phyloP scores from a whole-genome alignment of 768 basidiomycete species.

The Lentinula aciculospora region DNA sequence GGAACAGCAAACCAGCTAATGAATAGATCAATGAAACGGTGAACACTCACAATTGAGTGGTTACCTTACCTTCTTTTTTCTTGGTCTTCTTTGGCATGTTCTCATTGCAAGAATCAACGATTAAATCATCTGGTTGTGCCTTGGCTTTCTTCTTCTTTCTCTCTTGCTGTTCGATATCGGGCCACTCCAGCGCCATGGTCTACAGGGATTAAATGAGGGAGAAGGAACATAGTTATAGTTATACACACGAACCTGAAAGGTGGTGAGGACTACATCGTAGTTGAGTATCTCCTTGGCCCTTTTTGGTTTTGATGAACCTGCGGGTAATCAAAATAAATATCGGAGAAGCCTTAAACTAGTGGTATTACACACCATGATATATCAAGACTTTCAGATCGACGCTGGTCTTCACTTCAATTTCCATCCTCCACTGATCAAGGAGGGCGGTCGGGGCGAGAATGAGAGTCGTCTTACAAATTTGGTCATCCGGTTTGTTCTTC shows the following conservation, averaged over 20 bases:
- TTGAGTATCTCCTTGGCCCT: conserved; percentile 41
- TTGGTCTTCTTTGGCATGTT: conserved; percentile 21
- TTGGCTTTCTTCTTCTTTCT: conserved; percentile 33
- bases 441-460: conserved; percentile 64
- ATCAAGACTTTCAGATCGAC: conserved; percentile 44
- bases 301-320: conserved; percentile 42
- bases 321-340: conserved; percentile 3
- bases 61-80: conserved; percentile 27
- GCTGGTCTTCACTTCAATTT: conserved; percentile 54
- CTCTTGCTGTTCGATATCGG: conserved; percentile 44
- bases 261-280: conserved; percentile 62
- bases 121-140: conserved; percentile 25
- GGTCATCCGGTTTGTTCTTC: conserved; percentile 45
- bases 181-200: conserved; percentile 59
- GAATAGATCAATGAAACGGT: not conserved
- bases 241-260: conserved; percentile 31
- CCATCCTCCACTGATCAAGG: conserved; percentile 60
- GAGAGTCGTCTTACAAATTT: conserved; percentile 54
- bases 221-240: not conserved
- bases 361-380: conserved; percentile 55
- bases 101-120: conserved; percentile 29
- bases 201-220: conserved; percentile 16
- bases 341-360: no score
- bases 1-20: conserved; percentile 42
- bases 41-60: no score